These are phyloP conservation scores for Vararia minispora DNA, from an alignment of 768 basidiomycete species.

Conservation along the genomic window DNA sequence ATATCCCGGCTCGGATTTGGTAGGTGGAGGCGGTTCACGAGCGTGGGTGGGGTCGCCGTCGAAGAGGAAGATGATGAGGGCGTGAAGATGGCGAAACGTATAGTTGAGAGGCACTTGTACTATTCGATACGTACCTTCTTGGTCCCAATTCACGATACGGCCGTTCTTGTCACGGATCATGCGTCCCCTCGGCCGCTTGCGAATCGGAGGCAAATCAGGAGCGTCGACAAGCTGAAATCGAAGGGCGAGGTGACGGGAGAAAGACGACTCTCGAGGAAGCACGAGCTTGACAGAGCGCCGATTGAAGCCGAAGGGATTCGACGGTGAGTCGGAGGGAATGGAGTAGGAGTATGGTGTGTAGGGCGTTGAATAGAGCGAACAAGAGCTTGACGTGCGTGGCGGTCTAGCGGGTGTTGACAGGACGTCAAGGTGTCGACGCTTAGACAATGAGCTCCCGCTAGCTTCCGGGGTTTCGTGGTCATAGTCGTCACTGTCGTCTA, in stretches of 20 bases:
- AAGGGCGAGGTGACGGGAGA: slow-evolving; percentile 49
- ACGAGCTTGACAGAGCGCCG: slow-evolving; percentile 24
- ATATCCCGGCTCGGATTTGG: slow-evolving; percentile 29
- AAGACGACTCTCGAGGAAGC: slow-evolving; percentile 33
- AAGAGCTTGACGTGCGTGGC: slow-evolving; percentile 2
- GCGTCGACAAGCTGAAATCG: slow-evolving; percentile 48
- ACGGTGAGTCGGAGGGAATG: slow-evolving; percentile 53
- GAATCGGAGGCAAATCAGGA: slow-evolving; percentile 9
- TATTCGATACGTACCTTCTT: slow-evolving; percentile 49
- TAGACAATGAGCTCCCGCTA: slow-evolving; percentile 6
- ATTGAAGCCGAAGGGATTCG: slow-evolving; percentile 58
- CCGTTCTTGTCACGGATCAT: neutral
- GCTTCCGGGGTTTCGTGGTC: too few relatives aligned
- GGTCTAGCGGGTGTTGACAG: slow-evolving; percentile 9
- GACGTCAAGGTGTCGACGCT: slow-evolving; percentile 3
- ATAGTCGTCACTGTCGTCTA: too few relatives aligned
- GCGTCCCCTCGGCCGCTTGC: too few relatives aligned
- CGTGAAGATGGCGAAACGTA: slow-evolving; percentile 53
- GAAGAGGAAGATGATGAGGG: slow-evolving; percentile 53
- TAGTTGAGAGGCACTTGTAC: slow-evolving; percentile 64
- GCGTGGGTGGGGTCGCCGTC: slow-evolving; percentile 16
- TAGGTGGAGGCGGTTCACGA: neutral
- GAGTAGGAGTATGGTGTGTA: slow-evolving; percentile 23
- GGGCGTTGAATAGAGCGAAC: slow-evolving; percentile 18
- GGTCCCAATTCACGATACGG: slow-evolving; percentile 6